Evolutionary conservation across 1,139 yeast species (phyloP), one percentile per base, ranked within the genome.

Genomic region (Debaryomyces psychrophilus): DNA sequence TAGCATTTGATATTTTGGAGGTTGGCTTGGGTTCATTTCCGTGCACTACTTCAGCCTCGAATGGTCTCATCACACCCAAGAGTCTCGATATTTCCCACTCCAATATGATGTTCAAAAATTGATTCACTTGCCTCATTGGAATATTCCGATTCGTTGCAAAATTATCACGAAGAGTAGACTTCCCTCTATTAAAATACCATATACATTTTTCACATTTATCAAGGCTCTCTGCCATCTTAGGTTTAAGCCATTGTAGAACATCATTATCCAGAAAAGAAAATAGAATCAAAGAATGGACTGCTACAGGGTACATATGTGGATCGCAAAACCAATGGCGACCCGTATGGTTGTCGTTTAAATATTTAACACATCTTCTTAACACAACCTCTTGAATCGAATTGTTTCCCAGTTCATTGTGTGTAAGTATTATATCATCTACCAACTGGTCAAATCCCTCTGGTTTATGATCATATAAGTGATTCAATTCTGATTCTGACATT

Each of bases 301-400:
- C 69, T 20, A 81, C 69, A 5, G 79, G 77, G 43, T 65, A 69
- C 56, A 79, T 67, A 31, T 62, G 60, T 9, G 68, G 67, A 58
- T 82, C 79, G 62, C 90, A 85, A 59, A 82, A 84, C 61, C 83
- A 65, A 54, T 85, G 90, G 8, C 47, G 54, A 20, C 56, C 56
- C 3, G 52, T 44, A 40, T 55, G 50, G 37, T 61, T 50, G 11
- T 54, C 53, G 11, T 55, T 50, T 41, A 70, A 55, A 48, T 64
- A 70, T 28, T 54, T 53, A 41, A 65, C 54, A 44, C 69, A 62
- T 40, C 54, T 50, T 44, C 55, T 56, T 18, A 69, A 51, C 7
- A 64, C 68, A n/a, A 50, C 48, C 44, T 60, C 66, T 31, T 69
- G 73, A 22, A 55, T 51, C 14, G 52, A 59, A 44, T 59, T 63